These are phyloP conservation scores for Gnomoniopsis smithogilvyi DNA, from an alignment of 2,329 filamentous ascomycete genomes.

Conservation along the genomic window DNA sequence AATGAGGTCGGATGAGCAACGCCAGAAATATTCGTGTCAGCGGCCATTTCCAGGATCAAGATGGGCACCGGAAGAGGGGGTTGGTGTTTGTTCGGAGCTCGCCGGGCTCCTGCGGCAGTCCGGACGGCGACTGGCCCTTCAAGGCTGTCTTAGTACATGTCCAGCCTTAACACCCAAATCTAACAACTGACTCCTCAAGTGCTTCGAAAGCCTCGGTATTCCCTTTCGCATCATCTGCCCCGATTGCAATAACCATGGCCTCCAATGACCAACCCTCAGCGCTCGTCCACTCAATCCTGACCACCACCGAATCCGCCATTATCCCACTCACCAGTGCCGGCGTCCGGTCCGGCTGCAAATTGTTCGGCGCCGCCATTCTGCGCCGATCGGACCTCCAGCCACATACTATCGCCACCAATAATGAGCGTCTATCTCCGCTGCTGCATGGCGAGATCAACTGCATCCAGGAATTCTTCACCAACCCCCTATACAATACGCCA, in stretches of 20 bases:
- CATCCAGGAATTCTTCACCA: constrained; percentile 54
- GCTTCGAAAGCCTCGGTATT: too few species aligned
- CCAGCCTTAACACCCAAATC: too few species aligned
- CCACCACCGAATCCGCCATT: constrained; percentile 41
- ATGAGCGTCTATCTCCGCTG: constrained; percentile 51
- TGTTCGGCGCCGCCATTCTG: constrained; percentile 56
- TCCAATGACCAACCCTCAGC: constrained; percentile 25
- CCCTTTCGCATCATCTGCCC: too few species aligned
- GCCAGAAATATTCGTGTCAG: too few species aligned
- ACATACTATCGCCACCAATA: constrained; percentile 52
- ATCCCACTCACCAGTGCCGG: constrained; percentile 48
- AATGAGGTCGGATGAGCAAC: too few species aligned
- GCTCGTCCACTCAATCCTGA: constrained; percentile 38
- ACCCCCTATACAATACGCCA: constrained; percentile 20
- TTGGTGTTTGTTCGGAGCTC: too few species aligned
- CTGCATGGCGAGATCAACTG: constrained; percentile 60
- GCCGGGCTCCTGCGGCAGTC: too few species aligned
- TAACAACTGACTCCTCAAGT: too few species aligned
- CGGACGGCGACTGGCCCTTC: too few species aligned
- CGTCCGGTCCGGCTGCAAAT: constrained; percentile 50
- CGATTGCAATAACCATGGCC: background rate
- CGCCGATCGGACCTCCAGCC: constrained; percentile 36
- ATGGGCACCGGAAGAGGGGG: too few species aligned
- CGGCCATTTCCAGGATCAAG: too few species aligned
- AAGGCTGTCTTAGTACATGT: too few species aligned